These are phyloP conservation scores for Cyclotella atomus DNA, from an alignment of 108 stramenopile species.

Conservation along the genomic window DNA sequence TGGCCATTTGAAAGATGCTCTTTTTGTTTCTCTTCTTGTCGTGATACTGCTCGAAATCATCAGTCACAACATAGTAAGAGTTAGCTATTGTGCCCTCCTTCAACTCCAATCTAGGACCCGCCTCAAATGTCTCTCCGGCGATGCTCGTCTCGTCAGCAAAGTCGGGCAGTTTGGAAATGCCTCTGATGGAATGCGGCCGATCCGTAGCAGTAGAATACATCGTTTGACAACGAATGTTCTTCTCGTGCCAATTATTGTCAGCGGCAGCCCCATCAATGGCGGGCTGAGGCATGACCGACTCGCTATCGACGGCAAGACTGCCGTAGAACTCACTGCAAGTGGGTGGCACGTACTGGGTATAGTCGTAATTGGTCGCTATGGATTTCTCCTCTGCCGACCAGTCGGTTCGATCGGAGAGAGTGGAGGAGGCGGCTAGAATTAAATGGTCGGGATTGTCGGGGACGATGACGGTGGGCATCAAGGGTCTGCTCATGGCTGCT, in stretches of 20 bases:
- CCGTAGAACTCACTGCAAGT: slow-evolving; percentile 1
- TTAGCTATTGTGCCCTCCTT: background rate
- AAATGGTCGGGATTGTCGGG: background rate
- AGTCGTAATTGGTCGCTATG: slow-evolving; percentile 4
- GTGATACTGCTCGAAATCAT: background rate
- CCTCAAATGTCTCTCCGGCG: slow-evolving; percentile 1
- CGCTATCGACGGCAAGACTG: background rate
- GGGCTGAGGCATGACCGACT: background rate
- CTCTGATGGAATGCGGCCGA: background rate
- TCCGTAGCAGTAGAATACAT: background rate
- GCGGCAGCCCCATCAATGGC: background rate
- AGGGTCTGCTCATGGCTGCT: background rate
- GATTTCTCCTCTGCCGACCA: background rate
- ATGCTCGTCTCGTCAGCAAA: background rate
- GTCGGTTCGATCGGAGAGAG: background rate
- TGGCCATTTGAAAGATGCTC: background rate
- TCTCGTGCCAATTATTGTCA: background rate
- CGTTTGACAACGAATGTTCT: no score
- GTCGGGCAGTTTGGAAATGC: background rate
- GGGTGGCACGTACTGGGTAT: background rate
- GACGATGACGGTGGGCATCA: background rate
- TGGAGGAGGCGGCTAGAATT: background rate
- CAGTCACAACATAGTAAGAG: background rate
- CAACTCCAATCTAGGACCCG: background rate
- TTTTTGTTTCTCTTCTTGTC: background rate